Base-by-base conservation (phyloP, 768 basidiomycete genomes). In the Pseudohyphozyma bogoriensis region DNA sequence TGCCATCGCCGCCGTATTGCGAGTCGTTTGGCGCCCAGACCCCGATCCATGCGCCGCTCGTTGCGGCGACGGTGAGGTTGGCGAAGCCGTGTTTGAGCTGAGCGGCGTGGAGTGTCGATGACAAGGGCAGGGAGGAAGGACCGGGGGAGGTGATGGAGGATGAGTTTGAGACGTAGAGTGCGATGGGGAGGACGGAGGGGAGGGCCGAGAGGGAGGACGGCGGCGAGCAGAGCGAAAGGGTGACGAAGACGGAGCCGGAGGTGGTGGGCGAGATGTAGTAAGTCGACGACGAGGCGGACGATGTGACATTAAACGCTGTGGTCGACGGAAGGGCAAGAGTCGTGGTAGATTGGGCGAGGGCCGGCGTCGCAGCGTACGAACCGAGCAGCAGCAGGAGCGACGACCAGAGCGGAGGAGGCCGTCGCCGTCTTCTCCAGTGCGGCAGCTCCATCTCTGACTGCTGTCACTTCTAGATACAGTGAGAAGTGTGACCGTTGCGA, bases 161-260 rank as follows among this genome's bases (percentile, higher is more conserved):
- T 1, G 32, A 16, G 29, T 37, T 66, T 8, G 65, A 66, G 47
- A 63, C 40, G 58, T 45, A 66, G 46, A 66, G 65, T 15, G 47
- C 35, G 4, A 20, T 37, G 16, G 35, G 20, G 47, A 66, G 51
- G 13, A 20, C n/a, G 12, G 40, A 3, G 0, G 60, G 56, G 40
- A 66, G 58, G 31, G 52, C 22, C 1, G 59, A 40, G 33, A 9
- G 10, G 26, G 51, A 28, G 13, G 55, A 22, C 2, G 62, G 53
- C 26, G 52, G 42, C 4, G 51, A 20, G 54, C 62, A 63, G 22
- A 63, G 31, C n/a, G 57, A 58, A 12, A 63, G 57, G 5, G 62
- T 58, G 22, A 63, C 6, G 56, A 42, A 60, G 29, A 60, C 24
- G 6, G 13, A 18, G 13, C 22, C 51, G 44, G 24, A 9, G 18